A percentile compares a stretch with the other conserved stretches of the same genome.
Conservation (phyloP, 495 filamentous ascomycete genomes). For the Collariella sp. region DNA sequence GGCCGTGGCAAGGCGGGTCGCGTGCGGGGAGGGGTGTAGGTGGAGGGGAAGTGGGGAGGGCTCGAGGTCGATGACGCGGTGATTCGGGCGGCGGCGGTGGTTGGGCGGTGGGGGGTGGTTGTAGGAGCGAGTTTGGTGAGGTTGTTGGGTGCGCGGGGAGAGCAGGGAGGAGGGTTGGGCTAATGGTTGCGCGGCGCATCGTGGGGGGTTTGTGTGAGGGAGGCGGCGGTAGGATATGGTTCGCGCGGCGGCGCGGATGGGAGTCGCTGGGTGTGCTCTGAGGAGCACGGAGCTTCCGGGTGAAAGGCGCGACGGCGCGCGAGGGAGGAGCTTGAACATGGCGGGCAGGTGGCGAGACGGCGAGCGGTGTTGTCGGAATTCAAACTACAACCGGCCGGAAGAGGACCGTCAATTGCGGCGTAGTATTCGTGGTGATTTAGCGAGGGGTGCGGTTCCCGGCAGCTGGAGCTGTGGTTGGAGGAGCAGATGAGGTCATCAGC, state of each 20-base stretch:
- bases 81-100: too few species aligned
- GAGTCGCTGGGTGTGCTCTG: not conserved
- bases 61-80: too few species aligned
- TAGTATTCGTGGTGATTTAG: not conserved
- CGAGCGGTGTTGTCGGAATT: not conserved
- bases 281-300: not conserved
- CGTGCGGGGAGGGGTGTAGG: too few species aligned
- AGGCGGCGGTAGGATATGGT: not conserved
- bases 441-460: not conserved
- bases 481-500: too few species aligned
- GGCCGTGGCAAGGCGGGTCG: conserved; percentile 16
- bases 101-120: not conserved
- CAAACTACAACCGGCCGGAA: not conserved
- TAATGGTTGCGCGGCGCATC: not conserved
- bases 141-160: not conserved
- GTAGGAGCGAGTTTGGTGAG: not conserved
- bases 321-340: conserved; percentile 4
- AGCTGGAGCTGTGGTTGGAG: too few species aligned
- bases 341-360: too few species aligned
- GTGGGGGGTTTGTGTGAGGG: not conserved
- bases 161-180: not conserved
- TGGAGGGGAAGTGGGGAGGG: too few species aligned
- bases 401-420: not conserved
- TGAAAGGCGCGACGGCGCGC: not conserved
- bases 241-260: not conserved